Evolutionary conservation across 2,329 filamentous ascomycete genomes (phyloP), one percentile per base, ranked within the genome.

Genomic region (Pyrenophora teres): DNA sequence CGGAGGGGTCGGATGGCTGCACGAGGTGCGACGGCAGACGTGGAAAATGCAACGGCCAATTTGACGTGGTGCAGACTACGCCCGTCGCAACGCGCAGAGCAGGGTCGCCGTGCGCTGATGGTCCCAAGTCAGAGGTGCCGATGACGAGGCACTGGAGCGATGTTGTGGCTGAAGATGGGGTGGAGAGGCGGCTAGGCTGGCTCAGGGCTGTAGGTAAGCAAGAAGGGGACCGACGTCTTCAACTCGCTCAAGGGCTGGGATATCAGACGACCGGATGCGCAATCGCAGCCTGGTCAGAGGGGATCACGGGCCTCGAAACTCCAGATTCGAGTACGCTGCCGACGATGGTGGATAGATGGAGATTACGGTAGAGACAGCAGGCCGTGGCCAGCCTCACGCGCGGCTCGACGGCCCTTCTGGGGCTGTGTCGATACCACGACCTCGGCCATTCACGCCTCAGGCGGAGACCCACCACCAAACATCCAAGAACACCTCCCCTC

Each of bases 161-260:
- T 43, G 38, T 52, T 47, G 49, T 52, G 49, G 49, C 49, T 52
- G 49, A 52, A 44, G 46, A 44, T 19, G 42, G 42, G 44, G 39
- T 39, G 44, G 44, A 27, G 35, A 37, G 43, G 38, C 31, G 38
- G 27, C 49, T 35, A 46, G 48, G 41, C 19, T 21, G 48, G 41
- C 15, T 15, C 15, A 15, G 15, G 15, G 15, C 42, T 45, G 27
- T 25, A 40, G 36, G 41, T 38, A 46, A 44, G 31, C 48, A 46
- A 16, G 37, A 30, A 12, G 40, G 32, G 12, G 23, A 31, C 16
- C n/a, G 19, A 21, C 19, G 3, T 21, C 19, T 21, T 25, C 40
- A 35, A 25, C 21, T 12, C 9, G 8, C 9, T 30, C 9, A 13
- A 30, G 10, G 2, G 27, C 27, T 12, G 27, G 9, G 10, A 30